A percentile compares a stretch with the other conserved stretches of the same genome.
Evolutionary conservation across 331 rosid species (phyloP).

Genomic region (Acacia concinna): DNA sequence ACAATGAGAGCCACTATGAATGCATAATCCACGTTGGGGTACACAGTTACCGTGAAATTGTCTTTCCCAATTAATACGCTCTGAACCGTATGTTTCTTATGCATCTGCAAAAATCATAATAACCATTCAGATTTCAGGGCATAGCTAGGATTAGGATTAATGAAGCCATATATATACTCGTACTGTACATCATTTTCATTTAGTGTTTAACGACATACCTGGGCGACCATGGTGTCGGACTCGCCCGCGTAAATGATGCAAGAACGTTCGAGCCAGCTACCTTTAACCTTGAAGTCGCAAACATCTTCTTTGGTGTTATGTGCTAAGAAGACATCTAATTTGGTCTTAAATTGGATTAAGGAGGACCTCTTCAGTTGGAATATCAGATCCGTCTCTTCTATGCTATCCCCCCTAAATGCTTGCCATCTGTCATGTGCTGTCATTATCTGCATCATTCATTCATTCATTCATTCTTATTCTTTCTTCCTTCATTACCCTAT

Average conservation of each 20-base stretch:
- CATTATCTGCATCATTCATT: slow-evolving; percentile 22
- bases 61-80: slow-evolving; percentile 41
- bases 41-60: slow-evolving; percentile 45
- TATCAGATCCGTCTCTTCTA: slow-evolving; percentile 36
- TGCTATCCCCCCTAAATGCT: slow-evolving; percentile 57
- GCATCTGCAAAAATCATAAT: slow-evolving; percentile 59
- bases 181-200: neutral
- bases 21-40: slow-evolving; percentile 59
- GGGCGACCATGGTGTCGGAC: slow-evolving; percentile 39
- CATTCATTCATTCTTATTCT: neutral
- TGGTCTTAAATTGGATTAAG: slow-evolving; percentile 49
- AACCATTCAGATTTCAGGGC: neutral
- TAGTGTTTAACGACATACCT: slow-evolving; percentile 22
- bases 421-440: slow-evolving; percentile 51
- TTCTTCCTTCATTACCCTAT: neutral
- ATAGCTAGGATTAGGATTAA: neutral
- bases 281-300: slow-evolving; percentile 68
- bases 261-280: slow-evolving; percentile 63
- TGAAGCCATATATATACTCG: neutral
- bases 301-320: slow-evolving; percentile 44
- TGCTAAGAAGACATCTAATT: slow-evolving; percentile 67
- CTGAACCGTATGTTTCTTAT: slow-evolving; percentile 42
- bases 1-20: slow-evolving; percentile 49
- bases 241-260: slow-evolving; percentile 51
- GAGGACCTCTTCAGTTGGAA: slow-evolving; percentile 49